A percentile compares a stretch with the other conserved stretches of the same genome.
Evolutionary conservation across 2,329 filamentous ascomycete species (phyloP).

Genomic region (Calonectria pseudoreteaudii): DNA sequence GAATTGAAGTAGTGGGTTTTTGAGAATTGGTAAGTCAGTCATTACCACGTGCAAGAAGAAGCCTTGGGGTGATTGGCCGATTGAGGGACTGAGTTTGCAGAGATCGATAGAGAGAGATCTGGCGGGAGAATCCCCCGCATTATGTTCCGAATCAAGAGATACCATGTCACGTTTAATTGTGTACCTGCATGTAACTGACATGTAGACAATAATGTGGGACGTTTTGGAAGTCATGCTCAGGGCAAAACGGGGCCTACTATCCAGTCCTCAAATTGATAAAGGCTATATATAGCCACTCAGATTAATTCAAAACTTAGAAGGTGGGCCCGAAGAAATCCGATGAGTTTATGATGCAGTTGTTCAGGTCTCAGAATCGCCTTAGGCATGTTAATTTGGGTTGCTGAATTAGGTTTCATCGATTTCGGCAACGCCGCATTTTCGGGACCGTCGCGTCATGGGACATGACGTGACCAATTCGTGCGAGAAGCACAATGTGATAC

Average conservation of each 20-base stretch:
- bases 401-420: neutral
- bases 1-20: neutral
- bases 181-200: neutral
- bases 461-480: neutral
- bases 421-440: neutral
- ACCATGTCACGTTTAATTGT: neutral
- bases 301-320: neutral
- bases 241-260: neutral
- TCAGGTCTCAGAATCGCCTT: neutral
- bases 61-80: neutral
- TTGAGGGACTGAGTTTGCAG: neutral
- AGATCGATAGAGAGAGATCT: neutral
- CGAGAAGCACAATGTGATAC: neutral
- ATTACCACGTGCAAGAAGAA: no score
- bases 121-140: neutral
- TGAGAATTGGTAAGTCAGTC: neutral
- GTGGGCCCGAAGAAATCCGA: neutral
- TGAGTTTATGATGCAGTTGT: neutral
- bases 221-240: neutral
- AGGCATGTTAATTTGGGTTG: neutral
- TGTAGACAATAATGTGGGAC: neutral
- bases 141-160: neutral
- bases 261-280: neutral
- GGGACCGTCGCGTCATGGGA: neutral
- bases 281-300: neutral